phyloP scores from a whole-genome alignment of 192 early-diverging fungal genomes.

The Coemansia sp. region DNA sequence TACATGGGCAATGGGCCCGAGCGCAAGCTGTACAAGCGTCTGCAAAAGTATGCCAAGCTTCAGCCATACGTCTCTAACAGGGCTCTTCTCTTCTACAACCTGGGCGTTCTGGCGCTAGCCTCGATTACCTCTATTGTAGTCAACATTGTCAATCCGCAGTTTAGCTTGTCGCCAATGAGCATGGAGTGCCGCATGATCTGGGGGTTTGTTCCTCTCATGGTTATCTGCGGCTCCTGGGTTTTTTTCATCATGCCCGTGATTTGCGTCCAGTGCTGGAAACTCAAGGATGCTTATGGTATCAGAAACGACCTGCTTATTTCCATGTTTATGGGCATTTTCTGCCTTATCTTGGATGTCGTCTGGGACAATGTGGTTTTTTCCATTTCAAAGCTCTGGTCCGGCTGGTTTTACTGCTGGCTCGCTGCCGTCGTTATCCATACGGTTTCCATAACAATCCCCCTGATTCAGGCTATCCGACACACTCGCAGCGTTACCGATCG shows the following conservation, averaged over 20 bases:
- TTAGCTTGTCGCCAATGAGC: conserved; percentile 25
- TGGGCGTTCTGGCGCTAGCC: conserved; percentile 16
- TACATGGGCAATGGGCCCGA: conserved; percentile 13
- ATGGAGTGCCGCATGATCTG: conserved; percentile 29
- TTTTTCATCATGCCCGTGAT: conserved; percentile 27
- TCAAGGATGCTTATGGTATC: conserved; percentile 47
- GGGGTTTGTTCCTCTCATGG: conserved; percentile 33
- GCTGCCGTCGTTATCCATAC: conserved; percentile 27
- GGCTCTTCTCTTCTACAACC: conserved; percentile 17
- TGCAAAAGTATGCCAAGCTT: conserved; percentile 36
- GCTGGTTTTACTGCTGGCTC: conserved; percentile 43
- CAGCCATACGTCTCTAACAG: conserved; percentile 29
- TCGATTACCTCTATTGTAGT: conserved; percentile 26
- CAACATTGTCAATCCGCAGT: conserved; percentile 46
- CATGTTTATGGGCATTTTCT: conserved; percentile 21
- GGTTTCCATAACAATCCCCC: conserved; percentile 27
- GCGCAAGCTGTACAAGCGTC: conserved; percentile 18
- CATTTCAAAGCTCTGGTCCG: conserved; percentile 30
- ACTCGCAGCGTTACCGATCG: conserved; percentile 33
- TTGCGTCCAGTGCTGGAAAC: conserved; percentile 34
- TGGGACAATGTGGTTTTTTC: conserved; percentile 33
- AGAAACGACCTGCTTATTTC: conserved; percentile 39
- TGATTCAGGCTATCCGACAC: conserved; percentile 32
- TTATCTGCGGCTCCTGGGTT: conserved; percentile 12
- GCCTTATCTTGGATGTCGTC: conserved; percentile 19